Evolutionary conservation across 2,329 filamentous ascomycete genomes (phyloP).

Genomic region (Chaetoscypha palmicola): DNA sequence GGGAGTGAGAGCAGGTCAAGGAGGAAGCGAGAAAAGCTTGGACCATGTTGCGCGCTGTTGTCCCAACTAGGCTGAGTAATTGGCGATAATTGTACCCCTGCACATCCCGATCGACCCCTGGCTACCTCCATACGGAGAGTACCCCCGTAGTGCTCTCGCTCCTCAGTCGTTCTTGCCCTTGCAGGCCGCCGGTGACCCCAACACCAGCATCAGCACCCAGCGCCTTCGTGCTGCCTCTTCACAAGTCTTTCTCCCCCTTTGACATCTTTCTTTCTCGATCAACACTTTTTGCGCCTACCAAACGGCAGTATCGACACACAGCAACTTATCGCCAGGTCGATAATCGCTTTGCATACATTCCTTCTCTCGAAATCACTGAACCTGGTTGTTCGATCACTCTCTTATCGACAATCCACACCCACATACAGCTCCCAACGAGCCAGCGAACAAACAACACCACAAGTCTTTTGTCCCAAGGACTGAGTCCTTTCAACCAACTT

Average conservation of each 20-base stretch:
- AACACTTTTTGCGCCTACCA: conserved; percentile 11
- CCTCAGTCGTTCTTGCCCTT: not conserved
- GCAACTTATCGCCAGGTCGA: conserved; percentile 23
- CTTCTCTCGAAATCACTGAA: conserved; percentile 17
- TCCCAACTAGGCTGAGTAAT: too few species aligned
- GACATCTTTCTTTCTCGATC: conserved; percentile 9
- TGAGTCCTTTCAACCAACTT: conserved; percentile 1
- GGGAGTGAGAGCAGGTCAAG: too few species aligned
- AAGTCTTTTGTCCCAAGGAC: not conserved
- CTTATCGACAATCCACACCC: conserved; percentile 21
- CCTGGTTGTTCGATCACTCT: conserved; percentile 26
- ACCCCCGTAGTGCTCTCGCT: not conserved
- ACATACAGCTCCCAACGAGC: conserved; percentile 9
- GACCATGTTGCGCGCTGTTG: too few species aligned
- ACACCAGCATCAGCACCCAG: not conserved
- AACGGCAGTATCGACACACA: conserved; percentile 10
- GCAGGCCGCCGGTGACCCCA: not conserved
- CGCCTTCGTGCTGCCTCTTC: conserved; percentile 1
- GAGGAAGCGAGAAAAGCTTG: too few species aligned
- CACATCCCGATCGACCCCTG: too few species aligned
- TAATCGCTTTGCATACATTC: conserved; percentile 17
- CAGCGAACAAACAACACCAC: not conserved
- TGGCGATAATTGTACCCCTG: too few species aligned
- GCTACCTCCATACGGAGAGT: not conserved
- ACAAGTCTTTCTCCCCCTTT: conserved; percentile 6